A percentile compares a stretch with the other conserved stretches of the same genome.
phyloP scores from a whole-genome alignment of 306 rosid species.

The Sophora flavescens region DNA sequence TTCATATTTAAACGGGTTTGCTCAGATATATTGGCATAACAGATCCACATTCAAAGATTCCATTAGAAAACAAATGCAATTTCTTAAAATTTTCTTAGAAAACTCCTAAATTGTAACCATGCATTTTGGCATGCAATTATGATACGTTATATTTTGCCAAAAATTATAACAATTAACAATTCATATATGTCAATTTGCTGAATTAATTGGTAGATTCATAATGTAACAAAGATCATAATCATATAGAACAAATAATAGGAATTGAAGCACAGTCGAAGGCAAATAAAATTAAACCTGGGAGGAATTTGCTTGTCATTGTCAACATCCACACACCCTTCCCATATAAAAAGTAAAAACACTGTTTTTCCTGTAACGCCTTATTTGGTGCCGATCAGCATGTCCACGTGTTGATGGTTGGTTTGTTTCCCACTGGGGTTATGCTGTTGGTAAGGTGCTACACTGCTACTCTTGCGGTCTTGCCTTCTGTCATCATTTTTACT shows the following conservation, averaged over 20 bases:
- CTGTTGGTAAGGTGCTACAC: too few species aligned
- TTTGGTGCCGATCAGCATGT: too few species aligned
- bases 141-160: neutral
- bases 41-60: conserved; percentile 24
- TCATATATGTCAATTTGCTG: neutral
- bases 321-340: too few species aligned
- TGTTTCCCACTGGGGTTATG: too few species aligned
- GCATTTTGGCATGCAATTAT: conserved; percentile 15
- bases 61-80: neutral
- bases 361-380: too few species aligned
- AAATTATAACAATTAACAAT: neutral
- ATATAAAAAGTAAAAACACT: too few species aligned
- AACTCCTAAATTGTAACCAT: neutral
- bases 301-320: neutral
- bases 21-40: neutral
- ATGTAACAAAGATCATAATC: conserved; percentile 2
- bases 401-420: too few species aligned
- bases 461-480: too few species aligned
- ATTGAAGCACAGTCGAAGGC: neutral
- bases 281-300: neutral
- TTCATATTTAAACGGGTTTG: neutral
- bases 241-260: neutral
- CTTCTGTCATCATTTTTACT: too few species aligned
- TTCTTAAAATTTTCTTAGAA: neutral
- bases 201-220: conserved; percentile 15